Evolutionary conservation across 352 stramenopile species (phyloP).

Genomic region (Pythium oligandrum): DNA sequence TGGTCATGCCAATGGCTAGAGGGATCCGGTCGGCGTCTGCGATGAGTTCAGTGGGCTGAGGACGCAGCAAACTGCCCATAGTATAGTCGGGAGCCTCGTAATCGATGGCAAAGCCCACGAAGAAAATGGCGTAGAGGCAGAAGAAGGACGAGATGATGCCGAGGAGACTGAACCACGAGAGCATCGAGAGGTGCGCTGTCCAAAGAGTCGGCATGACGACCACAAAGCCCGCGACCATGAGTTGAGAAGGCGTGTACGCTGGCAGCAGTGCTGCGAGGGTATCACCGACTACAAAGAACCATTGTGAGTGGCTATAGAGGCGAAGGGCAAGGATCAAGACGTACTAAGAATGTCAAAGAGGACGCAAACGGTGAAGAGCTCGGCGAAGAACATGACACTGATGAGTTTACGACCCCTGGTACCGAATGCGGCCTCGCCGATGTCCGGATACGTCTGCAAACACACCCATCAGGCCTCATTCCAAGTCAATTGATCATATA

Average conservation of each 20-base stretch:
- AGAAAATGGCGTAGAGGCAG: conserved; percentile 72
- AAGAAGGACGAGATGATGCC: conserved; percentile 81
- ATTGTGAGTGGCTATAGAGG: conserved; percentile 3
- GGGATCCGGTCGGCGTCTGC: conserved; percentile 64
- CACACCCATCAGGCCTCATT: not conserved
- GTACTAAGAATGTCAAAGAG: conserved; percentile 82
- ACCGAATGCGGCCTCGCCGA: conserved; percentile 77
- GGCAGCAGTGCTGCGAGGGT: conserved; percentile 71
- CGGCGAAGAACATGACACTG: conserved; percentile 77
- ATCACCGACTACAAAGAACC: conserved; percentile 48
- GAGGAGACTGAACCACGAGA: conserved; percentile 83
- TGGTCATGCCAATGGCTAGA: conserved; percentile 76
- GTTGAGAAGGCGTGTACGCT: conserved; percentile 43
- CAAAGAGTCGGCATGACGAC: conserved; percentile 76
- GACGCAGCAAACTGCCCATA: conserved; percentile 51
- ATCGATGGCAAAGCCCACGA: conserved; percentile 65
- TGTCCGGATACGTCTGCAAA: conserved; percentile 67
- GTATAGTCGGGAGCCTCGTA: conserved; percentile 27
- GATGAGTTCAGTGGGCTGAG: conserved; percentile 55
- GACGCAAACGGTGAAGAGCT: conserved; percentile 72
- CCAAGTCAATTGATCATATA: not conserved
- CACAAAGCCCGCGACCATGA: conserved; percentile 65
- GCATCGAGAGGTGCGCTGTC: conserved; percentile 75
- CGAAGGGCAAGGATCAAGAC: conserved; percentile 5
- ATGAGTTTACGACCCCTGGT: conserved; percentile 63